These are phyloP conservation scores for Phanerochaete sordida DNA, from an alignment of 768 basidiomycete genomes.

Conservation along the genomic window DNA sequence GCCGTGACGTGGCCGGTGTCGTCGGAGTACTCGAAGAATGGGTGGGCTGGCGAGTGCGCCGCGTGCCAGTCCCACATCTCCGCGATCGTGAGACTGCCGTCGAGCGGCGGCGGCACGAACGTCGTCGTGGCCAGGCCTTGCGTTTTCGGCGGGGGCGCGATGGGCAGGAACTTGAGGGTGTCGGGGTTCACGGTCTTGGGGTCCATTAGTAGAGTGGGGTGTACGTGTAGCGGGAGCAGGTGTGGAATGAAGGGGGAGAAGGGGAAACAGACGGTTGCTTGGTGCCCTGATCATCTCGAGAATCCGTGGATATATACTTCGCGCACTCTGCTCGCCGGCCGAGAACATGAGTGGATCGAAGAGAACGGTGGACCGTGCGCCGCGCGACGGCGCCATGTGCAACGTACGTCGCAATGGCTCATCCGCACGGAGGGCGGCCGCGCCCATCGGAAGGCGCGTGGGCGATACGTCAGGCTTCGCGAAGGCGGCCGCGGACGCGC, in stretches of 20 bases:
- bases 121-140: conserved; percentile 12
- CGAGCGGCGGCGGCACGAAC: conserved; percentile 31
- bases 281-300: background rate
- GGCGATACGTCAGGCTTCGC: background rate
- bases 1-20: conserved; percentile 3
- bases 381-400: background rate
- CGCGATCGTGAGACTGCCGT: conserved; percentile 29
- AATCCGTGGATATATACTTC: background rate
- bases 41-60: conserved; percentile 27
- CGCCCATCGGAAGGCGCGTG: background rate
- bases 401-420: background rate
- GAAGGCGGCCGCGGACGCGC: background rate
- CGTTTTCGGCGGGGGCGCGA: background rate
- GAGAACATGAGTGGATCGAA: background rate
- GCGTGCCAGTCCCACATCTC: conserved; percentile 34
- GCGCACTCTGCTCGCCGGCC: background rate
- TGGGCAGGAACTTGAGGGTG: background rate
- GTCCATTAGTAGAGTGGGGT: background rate
- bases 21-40: conserved; percentile 25
- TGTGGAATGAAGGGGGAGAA: background rate
- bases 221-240: background rate
- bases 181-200: background rate
- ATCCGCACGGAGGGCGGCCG: background rate
- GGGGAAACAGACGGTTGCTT: background rate
- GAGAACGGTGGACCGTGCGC: background rate